Conservation (phyloP, 371 early-diverging fungal genomes). For the Mortierella sp. region DNA sequence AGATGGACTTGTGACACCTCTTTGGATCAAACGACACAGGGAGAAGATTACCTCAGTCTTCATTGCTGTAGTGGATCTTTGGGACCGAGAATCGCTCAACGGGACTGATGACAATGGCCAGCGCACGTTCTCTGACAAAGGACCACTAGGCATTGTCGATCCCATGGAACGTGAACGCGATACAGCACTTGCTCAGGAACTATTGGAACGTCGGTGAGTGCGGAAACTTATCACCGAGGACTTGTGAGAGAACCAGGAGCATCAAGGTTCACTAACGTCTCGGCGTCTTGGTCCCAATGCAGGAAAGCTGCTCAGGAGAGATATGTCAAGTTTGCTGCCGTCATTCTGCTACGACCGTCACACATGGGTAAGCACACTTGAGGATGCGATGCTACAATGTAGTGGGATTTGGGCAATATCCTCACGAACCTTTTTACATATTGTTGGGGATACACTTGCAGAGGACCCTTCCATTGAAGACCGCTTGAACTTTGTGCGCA, state of each 20-base stretch:
- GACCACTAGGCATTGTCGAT: slow-evolving; percentile 68
- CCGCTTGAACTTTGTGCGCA: slow-evolving; percentile 67
- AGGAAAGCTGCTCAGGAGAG: slow-evolving; percentile 76
- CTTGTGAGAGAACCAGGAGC: background rate
- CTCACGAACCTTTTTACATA: no score
- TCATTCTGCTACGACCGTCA: slow-evolving; percentile 67
- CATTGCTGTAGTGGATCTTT: slow-evolving; percentile 76
- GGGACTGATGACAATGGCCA: slow-evolving; percentile 23
- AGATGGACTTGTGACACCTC: slow-evolving; percentile 81
- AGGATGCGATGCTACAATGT: background rate
- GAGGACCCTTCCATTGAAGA: slow-evolving; percentile 76
- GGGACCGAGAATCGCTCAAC: slow-evolving; percentile 59
- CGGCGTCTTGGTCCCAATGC: background rate
- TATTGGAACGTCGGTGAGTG: slow-evolving; percentile 67
- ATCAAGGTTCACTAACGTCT: background rate
- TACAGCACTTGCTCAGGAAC: slow-evolving; percentile 65
- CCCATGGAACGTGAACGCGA: slow-evolving; percentile 73
- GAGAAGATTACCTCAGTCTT: slow-evolving; percentile 71
- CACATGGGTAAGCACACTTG: slow-evolving; percentile 58
- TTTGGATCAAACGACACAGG: slow-evolving; percentile 77
- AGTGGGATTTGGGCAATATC: no score
- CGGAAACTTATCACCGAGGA: no score
- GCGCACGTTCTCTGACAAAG: slow-evolving; percentile 57
- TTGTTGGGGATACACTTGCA: no score
- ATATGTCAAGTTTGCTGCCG: slow-evolving; percentile 78